Base-by-base conservation (phyloP, 129 eudicot genomes). In the Cynara cardunculus region DNA sequence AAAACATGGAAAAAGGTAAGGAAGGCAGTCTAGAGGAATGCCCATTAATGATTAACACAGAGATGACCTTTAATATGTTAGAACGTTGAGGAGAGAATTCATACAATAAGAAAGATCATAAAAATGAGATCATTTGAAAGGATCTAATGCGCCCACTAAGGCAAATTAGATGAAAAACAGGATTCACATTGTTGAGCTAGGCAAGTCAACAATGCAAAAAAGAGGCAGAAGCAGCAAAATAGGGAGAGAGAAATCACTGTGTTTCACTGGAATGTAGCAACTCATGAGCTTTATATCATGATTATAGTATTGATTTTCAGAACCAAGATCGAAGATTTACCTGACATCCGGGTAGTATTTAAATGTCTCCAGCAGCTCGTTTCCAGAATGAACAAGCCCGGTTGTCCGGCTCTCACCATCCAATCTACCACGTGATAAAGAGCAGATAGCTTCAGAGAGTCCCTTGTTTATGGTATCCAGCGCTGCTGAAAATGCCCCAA, bases 401-500 rank as follows among this genome's bases (percentile, higher is more conserved):
- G 93, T 85, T 64, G 97, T 92, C 75, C 91, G 87, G 90, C 96
- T 94, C 76, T 92, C 94, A 37, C 99, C 97, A 75, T 94, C 99
- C 85, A 87, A 82, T 84, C 92, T 92, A 80, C 97, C 99, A 30
- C 96, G 99, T 77, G 97, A 87, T 25, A 94, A 82, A 28, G 99
- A 83, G 80, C 90, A 91, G 21, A 94, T 90, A 39, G 99, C 99
- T 88, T 94, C 99, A 32, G 97, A 90, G 28, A 94, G 89, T 62
- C 93, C 85, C 90, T 89, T 94, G 87, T 94, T 94, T 76, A 92
- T 86, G 25, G 94, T 94, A 82, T 92, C 97, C 78, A 94, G 73
- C 28, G 99, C 99, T 24, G 93, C 90, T 35, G 97, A 88, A 88
- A 94, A 94, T 25, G 99, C 99, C 75, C 99, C 99, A 28, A 94